These are phyloP conservation scores for Perkinsus chesapeaki DNA, from an alignment of 169 alveolate genomes.

Conservation along the genomic window DNA sequence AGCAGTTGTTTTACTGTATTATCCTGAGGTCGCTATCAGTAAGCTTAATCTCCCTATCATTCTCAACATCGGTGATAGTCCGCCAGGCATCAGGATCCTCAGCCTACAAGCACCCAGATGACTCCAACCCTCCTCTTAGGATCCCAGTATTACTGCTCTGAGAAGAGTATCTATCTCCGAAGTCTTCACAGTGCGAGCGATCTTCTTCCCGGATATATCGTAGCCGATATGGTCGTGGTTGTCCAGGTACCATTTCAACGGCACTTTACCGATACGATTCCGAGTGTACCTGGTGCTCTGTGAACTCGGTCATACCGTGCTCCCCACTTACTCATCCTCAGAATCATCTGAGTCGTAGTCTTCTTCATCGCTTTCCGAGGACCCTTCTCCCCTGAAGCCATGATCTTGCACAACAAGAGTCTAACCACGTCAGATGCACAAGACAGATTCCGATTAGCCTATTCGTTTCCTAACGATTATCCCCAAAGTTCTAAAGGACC, in stretches of 20 bases:
- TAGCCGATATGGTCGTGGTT: slow-evolving; percentile 77
- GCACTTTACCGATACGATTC: slow-evolving; percentile 72
- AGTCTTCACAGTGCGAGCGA: slow-evolving; percentile 47
- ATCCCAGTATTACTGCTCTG: slow-evolving; percentile 9
- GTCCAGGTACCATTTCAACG: slow-evolving; percentile 69
- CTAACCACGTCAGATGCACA: no score
- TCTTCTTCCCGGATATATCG: slow-evolving; percentile 64
- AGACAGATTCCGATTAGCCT: no score
- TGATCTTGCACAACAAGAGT: no score
- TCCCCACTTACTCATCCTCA: not conserved
- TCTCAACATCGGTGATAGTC: slow-evolving; percentile 76
- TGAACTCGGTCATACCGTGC: not conserved
- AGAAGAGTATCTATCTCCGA: slow-evolving; percentile 37
- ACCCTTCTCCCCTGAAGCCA: not conserved
- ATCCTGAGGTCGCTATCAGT: slow-evolving; percentile 77
- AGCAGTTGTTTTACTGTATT: slow-evolving; percentile 8
- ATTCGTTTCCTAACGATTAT: no score
- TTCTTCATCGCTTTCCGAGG: not conserved
- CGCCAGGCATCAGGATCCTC: slow-evolving; percentile 88
- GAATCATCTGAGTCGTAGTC: not conserved
- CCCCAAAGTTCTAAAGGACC: no score
- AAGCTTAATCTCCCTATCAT: slow-evolving; percentile 65
- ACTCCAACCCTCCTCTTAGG: not conserved
- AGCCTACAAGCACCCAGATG: slow-evolving; percentile 54
- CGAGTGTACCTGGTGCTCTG: not conserved